These are phyloP conservation scores for Peltaster fructicola DNA, from an alignment of 2,329 filamentous ascomycete genomes.

Conservation along the genomic window DNA sequence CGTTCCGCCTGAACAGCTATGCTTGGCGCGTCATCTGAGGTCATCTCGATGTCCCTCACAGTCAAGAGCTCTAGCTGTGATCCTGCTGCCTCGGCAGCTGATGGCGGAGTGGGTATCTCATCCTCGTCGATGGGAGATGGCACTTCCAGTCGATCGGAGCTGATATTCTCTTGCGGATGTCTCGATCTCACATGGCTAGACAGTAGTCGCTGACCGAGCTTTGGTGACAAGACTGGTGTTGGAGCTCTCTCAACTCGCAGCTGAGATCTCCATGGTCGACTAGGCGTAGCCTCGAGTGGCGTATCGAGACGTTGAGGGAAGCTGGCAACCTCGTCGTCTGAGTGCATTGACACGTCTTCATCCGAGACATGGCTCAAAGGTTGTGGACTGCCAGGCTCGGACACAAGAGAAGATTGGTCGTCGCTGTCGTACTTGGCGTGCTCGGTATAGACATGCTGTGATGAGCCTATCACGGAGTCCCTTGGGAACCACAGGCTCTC, in stretches of 20 bases:
- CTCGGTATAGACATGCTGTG: constrained; percentile 4
- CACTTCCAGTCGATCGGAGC: constrained; percentile 15
- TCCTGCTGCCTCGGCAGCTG: constrained; percentile 17
- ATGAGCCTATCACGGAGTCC: constrained; percentile 3
- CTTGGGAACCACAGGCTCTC: constrained; percentile 4
- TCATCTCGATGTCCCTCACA: constrained; percentile 20
- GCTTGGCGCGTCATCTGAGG: constrained; percentile 7
- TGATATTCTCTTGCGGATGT: constrained; percentile 15
- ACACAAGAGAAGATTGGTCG: constrained; percentile 15
- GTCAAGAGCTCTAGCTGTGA: constrained; percentile 19
- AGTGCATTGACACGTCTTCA: constrained; percentile 7
- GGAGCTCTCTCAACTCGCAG: constrained; percentile 11
- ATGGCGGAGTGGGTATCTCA: constrained; percentile 18
- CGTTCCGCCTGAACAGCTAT: constrained; percentile 10
- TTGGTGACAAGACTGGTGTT: constrained; percentile 9
- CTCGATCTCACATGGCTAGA: constrained; percentile 14
- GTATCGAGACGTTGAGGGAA: constrained; percentile 5
- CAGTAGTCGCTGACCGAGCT: constrained; percentile 8
- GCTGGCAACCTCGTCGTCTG: constrained; percentile 7
- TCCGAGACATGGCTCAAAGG: constrained; percentile 12
- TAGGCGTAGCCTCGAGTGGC: constrained; percentile 2
- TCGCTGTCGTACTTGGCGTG: constrained; percentile 17
- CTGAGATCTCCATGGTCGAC: constrained; percentile 9
- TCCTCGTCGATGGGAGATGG: constrained; percentile 20
- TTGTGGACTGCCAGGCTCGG: constrained; percentile 16